Conservation (phyloP, 2,329 filamentous ascomycete genomes). For the Acephala macrosclerotiorum region DNA sequence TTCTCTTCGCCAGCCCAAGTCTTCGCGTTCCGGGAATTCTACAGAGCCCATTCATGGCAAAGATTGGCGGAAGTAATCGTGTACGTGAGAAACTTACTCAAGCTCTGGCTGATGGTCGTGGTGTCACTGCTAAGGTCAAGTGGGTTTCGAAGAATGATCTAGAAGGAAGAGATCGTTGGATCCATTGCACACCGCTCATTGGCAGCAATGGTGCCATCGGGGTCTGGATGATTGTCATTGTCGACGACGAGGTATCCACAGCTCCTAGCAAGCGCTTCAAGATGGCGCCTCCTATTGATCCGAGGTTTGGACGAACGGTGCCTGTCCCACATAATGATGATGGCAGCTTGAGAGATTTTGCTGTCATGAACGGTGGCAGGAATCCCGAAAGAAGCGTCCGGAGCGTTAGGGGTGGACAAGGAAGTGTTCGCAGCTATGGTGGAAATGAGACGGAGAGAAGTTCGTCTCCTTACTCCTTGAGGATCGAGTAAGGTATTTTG, state of each 20-base stretch:
- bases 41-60: constrained; percentile 63
- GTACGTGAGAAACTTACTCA: constrained; percentile 57
- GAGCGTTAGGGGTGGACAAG: constrained; percentile 19
- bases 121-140: constrained; percentile 77
- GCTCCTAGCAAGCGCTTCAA: constrained; percentile 32
- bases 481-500: constrained; percentile 20
- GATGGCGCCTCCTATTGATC: constrained; percentile 43
- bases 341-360: constrained; percentile 38
- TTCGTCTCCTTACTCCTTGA: constrained; percentile 36
- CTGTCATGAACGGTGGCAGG: constrained; percentile 28
- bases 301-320: constrained; percentile 35
- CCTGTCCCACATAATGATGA: constrained; percentile 27
- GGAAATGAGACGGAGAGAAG: constrained; percentile 31
- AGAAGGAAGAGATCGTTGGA: constrained; percentile 72
- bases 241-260: constrained; percentile 63
- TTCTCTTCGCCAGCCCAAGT: constrained; percentile 73
- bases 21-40: constrained; percentile 73
- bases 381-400: constrained; percentile 23
- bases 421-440: constrained; percentile 25
- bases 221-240: constrained; percentile 80
- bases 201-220: constrained; percentile 73
- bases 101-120: constrained; percentile 72
- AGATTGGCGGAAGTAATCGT: constrained; percentile 57
- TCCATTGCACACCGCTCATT: constrained; percentile 77
- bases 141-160: constrained; percentile 64